Percentiles rank a stretch among this genome's conserved stretches.
These are phyloP conservation scores for Malassezia japonica DNA, from an alignment of 1,284 basidiomycete species.

Conservation along the genomic window DNA sequence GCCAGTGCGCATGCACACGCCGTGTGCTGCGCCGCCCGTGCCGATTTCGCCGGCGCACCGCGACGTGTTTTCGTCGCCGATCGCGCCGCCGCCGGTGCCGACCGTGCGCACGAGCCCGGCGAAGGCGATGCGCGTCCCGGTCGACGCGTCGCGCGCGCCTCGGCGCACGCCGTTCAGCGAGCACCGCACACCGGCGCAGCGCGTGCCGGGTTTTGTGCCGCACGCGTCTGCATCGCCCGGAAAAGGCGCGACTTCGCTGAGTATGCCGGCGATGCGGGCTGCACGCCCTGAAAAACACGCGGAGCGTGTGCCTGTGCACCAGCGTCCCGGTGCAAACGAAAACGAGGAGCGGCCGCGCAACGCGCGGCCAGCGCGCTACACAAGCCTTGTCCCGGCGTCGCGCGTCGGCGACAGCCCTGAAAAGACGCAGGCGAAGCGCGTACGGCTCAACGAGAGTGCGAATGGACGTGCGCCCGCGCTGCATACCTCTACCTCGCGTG, in stretches of 20 bases:
- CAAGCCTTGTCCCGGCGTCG: slow-evolving; percentile 6
- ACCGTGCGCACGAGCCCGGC: background rate
- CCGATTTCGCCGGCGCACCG: background rate
- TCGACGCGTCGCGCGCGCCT: background rate
- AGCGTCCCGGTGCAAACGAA: background rate
- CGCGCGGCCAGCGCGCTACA: slow-evolving; percentile 6
- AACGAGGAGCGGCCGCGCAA: background rate
- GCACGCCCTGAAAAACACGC: no score
- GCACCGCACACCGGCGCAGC: slow-evolving; percentile 2
- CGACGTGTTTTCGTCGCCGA: background rate
- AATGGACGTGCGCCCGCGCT: no score
- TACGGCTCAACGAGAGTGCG: background rate
- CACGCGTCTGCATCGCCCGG: background rate
- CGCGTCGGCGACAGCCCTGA: slow-evolving; percentile 16
- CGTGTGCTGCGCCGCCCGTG: no score
- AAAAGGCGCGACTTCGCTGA: background rate
- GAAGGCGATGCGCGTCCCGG: background rate
- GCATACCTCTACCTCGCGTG: no score
- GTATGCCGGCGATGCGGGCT: background rate
- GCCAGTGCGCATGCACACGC: background rate
- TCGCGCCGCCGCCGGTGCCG: background rate
- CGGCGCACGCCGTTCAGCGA: no score
- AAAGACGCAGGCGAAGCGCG: background rate
- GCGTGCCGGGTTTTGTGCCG: background rate
- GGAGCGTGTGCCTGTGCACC: background rate